These are phyloP conservation scores for Globisporangium ultimum DNA, from an alignment of 352 stramenopile species.

Conservation along the genomic window DNA sequence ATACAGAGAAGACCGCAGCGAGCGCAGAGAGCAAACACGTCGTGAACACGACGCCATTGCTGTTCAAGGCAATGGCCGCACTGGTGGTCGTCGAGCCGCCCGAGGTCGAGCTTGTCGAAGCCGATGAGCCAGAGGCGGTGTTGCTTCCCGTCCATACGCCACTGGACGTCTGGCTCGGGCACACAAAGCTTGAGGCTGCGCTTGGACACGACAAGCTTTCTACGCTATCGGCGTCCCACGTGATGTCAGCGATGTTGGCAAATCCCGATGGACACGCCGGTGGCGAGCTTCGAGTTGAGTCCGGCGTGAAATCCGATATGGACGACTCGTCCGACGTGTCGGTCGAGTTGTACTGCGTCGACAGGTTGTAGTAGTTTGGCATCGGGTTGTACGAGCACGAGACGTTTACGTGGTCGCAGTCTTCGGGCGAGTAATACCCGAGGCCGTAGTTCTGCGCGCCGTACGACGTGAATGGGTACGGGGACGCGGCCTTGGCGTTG, in stretches of 20 bases:
- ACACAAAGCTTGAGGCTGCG: neutral
- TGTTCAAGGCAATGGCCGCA: no score
- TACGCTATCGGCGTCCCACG: constrained; percentile 22
- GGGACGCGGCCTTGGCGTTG: constrained; percentile 49
- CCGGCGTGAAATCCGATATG: constrained; percentile 32
- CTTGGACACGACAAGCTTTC: neutral
- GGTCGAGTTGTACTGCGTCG: constrained; percentile 46
- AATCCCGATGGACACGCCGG: constrained; percentile 21
- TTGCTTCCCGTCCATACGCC: neutral
- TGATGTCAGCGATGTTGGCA: constrained; percentile 26
- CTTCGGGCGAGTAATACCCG: constrained; percentile 72
- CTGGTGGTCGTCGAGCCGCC: no score
- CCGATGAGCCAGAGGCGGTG: constrained; percentile 9
- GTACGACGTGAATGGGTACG: constrained; percentile 73
- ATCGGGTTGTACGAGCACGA: constrained; percentile 69
- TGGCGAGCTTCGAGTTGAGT: constrained; percentile 20
- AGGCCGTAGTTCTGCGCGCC: constrained; percentile 83
- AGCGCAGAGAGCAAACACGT: no score
- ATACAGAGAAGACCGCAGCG: no score
- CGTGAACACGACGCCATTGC: no score
- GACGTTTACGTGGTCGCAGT: constrained; percentile 58
- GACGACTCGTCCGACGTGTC: constrained; percentile 27
- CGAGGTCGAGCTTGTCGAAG: constrained; percentile 4
- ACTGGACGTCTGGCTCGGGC: neutral
- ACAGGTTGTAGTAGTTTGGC: constrained; percentile 78